phyloP scores from a whole-genome alignment of 345 rosid genomes.

The Linum usitatissimum region DNA sequence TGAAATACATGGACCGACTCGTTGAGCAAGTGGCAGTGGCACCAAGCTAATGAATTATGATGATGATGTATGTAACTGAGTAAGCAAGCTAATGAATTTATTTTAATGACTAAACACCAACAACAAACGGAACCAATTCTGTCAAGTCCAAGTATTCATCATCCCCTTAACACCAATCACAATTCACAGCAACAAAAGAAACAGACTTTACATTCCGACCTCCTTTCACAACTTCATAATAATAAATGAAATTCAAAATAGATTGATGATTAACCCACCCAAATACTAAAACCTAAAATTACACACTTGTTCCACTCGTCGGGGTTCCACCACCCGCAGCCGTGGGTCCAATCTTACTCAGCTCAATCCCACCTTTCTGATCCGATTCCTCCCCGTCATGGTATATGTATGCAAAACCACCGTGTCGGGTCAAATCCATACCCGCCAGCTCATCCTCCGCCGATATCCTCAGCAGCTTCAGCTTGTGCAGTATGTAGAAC shows the following conservation, averaged over 20 bases:
- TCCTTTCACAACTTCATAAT: background rate
- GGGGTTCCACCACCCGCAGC: background rate
- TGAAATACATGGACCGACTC: too few species aligned
- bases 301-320: background rate
- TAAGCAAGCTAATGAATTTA: too few species aligned
- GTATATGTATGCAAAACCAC: background rate
- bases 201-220: background rate
- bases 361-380: background rate
- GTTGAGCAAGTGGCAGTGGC: too few species aligned
- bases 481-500: conserved; percentile 3
- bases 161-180: background rate
- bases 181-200: background rate
- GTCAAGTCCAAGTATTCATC: background rate
- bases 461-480: conserved; percentile 3
- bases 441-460: conserved; percentile 7
- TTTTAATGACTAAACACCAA: background rate
- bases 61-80: too few species aligned
- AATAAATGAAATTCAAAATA: too few species aligned
- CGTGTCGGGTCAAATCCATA: conserved; percentile 4
- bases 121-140: background rate
- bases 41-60: too few species aligned
- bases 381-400: background rate
- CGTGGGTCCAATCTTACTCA: background rate
- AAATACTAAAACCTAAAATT: background rate
- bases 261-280: background rate